phyloP scores from a whole-genome alignment of 2,329 filamentous ascomycete genomes.

The Xylaria sp. region DNA sequence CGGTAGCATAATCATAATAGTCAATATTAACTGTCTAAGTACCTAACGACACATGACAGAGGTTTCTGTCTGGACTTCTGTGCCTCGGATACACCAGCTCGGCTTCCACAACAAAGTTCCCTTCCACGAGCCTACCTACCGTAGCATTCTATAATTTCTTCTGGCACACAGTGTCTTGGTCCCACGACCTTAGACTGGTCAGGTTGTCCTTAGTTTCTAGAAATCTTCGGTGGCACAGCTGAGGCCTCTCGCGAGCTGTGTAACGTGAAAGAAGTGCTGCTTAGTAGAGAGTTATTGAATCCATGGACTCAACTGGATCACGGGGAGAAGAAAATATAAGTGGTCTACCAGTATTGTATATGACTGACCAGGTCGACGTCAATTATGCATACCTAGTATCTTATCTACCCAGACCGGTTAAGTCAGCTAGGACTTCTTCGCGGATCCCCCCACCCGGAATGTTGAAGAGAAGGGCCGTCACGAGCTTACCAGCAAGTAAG shows the following conservation, averaged over 20 bases:
- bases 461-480: conserved; percentile 22
- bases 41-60: neutral
- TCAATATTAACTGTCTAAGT: neutral
- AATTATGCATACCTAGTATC: neutral
- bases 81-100: neutral
- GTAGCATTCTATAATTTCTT: conserved; percentile 8
- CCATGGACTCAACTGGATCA: conserved; percentile 19
- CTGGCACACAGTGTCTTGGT: neutral
- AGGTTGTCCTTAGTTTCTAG: neutral
- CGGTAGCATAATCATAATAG: neutral
- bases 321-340: neutral
- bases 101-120: neutral
- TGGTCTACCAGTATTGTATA: neutral
- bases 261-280: conserved; percentile 6
- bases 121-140: neutral
- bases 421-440: conserved; percentile 20
- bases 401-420: neutral
- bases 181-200: neutral
- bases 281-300: neutral
- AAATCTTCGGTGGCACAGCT: conserved; percentile 4
- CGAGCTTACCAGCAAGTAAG: conserved; percentile 9
- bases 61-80: neutral
- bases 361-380: neutral
- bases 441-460: conserved; percentile 29
- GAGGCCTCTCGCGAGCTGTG: conserved; percentile 25